phyloP scores from a whole-genome alignment of 2,329 filamentous ascomycete species.

The Elsinoe arachidis region DNA sequence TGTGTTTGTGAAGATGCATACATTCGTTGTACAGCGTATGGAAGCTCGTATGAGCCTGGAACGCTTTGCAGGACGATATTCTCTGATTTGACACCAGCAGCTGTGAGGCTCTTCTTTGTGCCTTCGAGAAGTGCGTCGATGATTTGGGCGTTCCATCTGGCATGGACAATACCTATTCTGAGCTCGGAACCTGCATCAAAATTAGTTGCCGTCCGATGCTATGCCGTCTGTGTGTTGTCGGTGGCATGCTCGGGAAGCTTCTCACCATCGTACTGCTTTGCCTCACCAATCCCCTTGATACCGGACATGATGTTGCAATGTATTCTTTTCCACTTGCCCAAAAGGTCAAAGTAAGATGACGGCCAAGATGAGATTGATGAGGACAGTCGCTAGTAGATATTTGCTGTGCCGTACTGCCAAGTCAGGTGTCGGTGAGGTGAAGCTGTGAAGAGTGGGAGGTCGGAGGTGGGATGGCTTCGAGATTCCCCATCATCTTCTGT shows the following conservation, averaged over 20 bases:
- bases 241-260: slow-evolving; percentile 6
- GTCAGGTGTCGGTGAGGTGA: slow-evolving; percentile 1
- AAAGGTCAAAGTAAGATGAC: background rate
- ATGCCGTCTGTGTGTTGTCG: slow-evolving; percentile 35
- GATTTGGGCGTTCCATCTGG: slow-evolving; percentile 85
- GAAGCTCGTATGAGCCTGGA: slow-evolving; percentile 89
- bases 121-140: slow-evolving; percentile 79
- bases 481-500: background rate
- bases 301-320: slow-evolving; percentile 37
- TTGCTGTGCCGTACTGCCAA: slow-evolving; percentile 9
- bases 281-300: slow-evolving; percentile 55
- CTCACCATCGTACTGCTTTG: slow-evolving; percentile 49
- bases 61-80: slow-evolving; percentile 88
- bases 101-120: slow-evolving; percentile 66
- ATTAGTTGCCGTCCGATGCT: slow-evolving; percentile 47
- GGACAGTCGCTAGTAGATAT: background rate
- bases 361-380: background rate
- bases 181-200: slow-evolving; percentile 54
- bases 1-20: slow-evolving; percentile 54
- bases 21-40: slow-evolving; percentile 74
- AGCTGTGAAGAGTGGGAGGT: slow-evolving; percentile 3
- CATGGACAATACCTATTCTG: slow-evolving; percentile 90
- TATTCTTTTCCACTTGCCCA: background rate
- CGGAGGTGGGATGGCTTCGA: background rate
- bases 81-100: slow-evolving; percentile 71